Evolutionary conservation across 345 rosid genomes (phyloP).

Genomic region (Euphorbia pulcherrima): DNA sequence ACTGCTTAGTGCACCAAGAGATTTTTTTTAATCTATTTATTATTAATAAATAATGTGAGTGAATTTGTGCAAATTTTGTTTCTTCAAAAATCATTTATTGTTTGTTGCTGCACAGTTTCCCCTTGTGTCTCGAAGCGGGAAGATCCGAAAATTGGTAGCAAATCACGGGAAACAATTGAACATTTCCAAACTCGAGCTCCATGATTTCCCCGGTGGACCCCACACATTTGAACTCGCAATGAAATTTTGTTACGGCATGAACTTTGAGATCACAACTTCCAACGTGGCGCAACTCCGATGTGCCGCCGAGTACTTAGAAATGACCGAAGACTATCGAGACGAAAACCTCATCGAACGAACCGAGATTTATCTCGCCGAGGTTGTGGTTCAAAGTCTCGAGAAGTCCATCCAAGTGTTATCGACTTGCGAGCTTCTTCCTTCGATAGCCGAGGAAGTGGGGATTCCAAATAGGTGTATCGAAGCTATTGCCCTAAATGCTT

Average conservation of each 20-base stretch:
- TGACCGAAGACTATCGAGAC: conserved; percentile 74
- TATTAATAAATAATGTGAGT: too few species aligned
- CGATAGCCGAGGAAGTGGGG: conserved; percentile 44
- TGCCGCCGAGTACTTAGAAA: conserved; percentile 71
- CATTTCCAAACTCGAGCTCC: conserved; percentile 50
- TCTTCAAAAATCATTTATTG: not conserved
- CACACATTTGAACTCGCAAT: conserved; percentile 72
- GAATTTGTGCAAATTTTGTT: too few species aligned
- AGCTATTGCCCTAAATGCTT: conserved; percentile 70
- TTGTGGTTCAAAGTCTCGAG: conserved; percentile 55
- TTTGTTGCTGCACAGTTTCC: conserved; percentile 59
- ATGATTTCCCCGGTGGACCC: conserved; percentile 67
- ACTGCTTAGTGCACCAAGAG: conserved; percentile 1
- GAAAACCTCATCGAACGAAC: conserved; percentile 60
- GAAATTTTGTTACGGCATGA: conserved; percentile 87
- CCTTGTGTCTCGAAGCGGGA: conserved; percentile 75
- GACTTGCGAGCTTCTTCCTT: conserved; percentile 46
- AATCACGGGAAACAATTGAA: conserved; percentile 46
- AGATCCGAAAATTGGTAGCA: conserved; percentile 62
- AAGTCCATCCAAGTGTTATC: conserved; percentile 62
- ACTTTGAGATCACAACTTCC: conserved; percentile 68
- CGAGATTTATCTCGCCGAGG: conserved; percentile 51
- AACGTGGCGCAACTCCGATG: conserved; percentile 67
- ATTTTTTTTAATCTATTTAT: too few species aligned
- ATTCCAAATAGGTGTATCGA: conserved; percentile 59